Conservation (phyloP, 2,329 filamentous ascomycete species). For the Neoascochyta sp. region DNA sequence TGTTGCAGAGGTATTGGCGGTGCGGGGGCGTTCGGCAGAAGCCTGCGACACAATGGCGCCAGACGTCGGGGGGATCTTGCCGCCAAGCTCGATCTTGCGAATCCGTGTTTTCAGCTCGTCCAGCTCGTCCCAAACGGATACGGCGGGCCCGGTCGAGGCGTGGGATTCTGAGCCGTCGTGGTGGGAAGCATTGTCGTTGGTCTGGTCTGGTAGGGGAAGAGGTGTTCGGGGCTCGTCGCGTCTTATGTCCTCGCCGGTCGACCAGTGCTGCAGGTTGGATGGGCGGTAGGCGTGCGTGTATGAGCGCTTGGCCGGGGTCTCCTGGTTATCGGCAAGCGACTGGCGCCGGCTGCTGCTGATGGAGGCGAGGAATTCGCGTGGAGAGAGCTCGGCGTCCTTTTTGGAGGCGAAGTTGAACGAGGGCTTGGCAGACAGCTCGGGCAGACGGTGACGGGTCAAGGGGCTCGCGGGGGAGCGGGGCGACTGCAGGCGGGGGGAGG, state of each 20-base stretch:
- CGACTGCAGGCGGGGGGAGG: slow-evolving; percentile 24
- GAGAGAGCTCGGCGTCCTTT: slow-evolving; percentile 29
- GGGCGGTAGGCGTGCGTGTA: slow-evolving; percentile 27
- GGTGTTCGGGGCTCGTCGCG: slow-evolving; percentile 26
- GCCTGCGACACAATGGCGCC: slow-evolving; percentile 64
- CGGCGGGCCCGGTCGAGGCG: slow-evolving; percentile 80
- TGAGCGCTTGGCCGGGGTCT: slow-evolving; percentile 34
- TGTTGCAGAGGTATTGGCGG: slow-evolving; percentile 85
- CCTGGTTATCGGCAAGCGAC: slow-evolving; percentile 30
- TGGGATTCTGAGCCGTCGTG: slow-evolving; percentile 68
- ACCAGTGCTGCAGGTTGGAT: slow-evolving; percentile 38
- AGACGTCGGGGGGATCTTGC: slow-evolving; percentile 79
- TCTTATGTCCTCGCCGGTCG: no score
- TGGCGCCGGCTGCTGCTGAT: slow-evolving; percentile 26
- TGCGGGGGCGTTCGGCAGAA: slow-evolving; percentile 78
- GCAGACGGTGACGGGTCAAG: slow-evolving; percentile 21
- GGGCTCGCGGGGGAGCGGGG: slow-evolving; percentile 25
- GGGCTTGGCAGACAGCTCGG: slow-evolving; percentile 29
- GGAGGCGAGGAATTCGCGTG: slow-evolving; percentile 34
- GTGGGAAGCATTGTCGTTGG: slow-evolving; percentile 27
- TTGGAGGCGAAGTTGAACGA: slow-evolving; percentile 27
- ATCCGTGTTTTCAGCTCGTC: slow-evolving; percentile 95
- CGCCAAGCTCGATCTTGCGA: slow-evolving; percentile 81
- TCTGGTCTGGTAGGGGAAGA: slow-evolving; percentile 24
- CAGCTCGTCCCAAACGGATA: slow-evolving; percentile 95